These are phyloP conservation scores for Mortierella sp. DNA, from an alignment of 371 early-diverging fungal genomes.

Conservation along the genomic window DNA sequence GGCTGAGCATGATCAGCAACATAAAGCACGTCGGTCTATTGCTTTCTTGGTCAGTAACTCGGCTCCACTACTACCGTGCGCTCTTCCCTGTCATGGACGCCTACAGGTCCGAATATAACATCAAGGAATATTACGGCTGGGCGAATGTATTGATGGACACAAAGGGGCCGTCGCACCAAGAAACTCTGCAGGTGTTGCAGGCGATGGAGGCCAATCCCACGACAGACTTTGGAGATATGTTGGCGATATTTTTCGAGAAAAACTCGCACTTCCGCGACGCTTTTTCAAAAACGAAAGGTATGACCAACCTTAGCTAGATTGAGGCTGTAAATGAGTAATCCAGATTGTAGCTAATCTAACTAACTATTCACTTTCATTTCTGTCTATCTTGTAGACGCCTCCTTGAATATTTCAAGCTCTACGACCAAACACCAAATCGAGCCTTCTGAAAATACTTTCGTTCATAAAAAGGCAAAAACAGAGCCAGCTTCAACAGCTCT, in stretches of 20 bases:
- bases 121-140: not conserved
- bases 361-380: too few relatives aligned
- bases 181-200: too few relatives aligned
- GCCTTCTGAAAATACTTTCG: not conserved
- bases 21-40: not conserved
- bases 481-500: not conserved
- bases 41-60: not conserved
- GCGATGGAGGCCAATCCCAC: too few relatives aligned
- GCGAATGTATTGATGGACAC: not conserved
- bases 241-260: not conserved
- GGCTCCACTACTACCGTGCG: not conserved
- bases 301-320: too few relatives aligned
- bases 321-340: too few relatives aligned
- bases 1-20: not conserved
- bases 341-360: too few relatives aligned
- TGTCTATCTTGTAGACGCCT: not conserved
- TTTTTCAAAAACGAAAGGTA: not conserved
- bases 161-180: not conserved
- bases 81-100: constrained; percentile 4
- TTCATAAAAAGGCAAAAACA: not conserved
- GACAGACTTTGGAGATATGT: too few relatives aligned
- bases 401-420: too few relatives aligned
- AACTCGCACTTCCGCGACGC: too few relatives aligned
- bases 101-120: not conserved
- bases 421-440: not conserved